Evolutionary conservation across 352 stramenopile genomes (phyloP).

Genomic region (Globisporangium parvum): DNA sequence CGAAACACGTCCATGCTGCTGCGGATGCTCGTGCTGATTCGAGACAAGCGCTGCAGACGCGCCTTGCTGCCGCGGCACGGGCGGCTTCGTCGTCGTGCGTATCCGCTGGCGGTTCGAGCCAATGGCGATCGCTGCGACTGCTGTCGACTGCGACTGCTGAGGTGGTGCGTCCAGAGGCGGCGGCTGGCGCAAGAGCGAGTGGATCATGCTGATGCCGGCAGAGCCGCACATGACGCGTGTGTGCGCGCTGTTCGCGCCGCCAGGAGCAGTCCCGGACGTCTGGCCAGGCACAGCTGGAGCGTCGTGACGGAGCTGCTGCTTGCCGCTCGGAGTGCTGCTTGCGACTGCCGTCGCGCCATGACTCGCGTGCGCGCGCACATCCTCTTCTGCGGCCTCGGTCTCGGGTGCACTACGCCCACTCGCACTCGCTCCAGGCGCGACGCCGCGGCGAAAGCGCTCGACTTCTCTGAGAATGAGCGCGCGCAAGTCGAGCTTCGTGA

Average conservation of each 20-base stretch:
- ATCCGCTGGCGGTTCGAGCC: conserved; percentile 51
- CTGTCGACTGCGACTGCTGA: background rate
- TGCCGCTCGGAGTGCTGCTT: background rate
- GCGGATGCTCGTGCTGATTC: conserved; percentile 14
- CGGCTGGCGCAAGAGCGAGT: conserved; percentile 28
- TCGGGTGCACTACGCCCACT: background rate
- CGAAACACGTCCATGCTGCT: no score
- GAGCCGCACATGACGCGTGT: conserved; percentile 23
- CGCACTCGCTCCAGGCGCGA: no score
- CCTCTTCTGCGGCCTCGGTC: conserved; percentile 6
- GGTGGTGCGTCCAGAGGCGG: background rate
- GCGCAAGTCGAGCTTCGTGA: conserved; percentile 60
- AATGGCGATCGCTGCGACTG: conserved; percentile 21
- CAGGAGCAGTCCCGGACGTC: background rate
- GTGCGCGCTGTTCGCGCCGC: background rate
- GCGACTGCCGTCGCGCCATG: background rate
- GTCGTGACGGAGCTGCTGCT: conserved; percentile 9
- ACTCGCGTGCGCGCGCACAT: conserved; percentile 6
- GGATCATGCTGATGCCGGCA: conserved; percentile 40
- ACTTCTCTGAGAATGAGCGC: conserved; percentile 71
- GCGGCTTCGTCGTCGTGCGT: conserved; percentile 40
- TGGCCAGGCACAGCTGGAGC: background rate
- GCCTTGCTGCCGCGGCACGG: conserved; percentile 36
- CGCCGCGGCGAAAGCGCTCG: conserved; percentile 23
- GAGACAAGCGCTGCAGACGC: background rate